phyloP scores from a whole-genome alignment of 345 rosid species.

The Eutrema yunnanense region DNA sequence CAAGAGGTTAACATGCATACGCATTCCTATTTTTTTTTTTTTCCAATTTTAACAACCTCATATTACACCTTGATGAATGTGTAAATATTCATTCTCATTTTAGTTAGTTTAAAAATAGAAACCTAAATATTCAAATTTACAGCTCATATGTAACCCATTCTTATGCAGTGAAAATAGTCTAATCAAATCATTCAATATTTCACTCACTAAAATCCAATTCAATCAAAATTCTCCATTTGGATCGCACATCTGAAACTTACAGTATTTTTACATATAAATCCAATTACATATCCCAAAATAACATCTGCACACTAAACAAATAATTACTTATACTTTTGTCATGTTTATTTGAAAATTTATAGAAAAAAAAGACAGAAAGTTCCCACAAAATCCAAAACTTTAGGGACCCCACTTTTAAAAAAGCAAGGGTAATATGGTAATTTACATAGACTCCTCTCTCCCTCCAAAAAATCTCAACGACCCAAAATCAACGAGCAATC shows the following conservation, averaged over 20 bases:
- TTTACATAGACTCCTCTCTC: background rate
- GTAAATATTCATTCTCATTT: background rate
- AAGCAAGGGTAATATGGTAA: conserved; percentile 3
- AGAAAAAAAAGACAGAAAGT: background rate
- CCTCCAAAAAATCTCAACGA: conserved; percentile 40
- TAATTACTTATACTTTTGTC: background rate
- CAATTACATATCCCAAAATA: background rate
- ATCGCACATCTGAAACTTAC: conserved; percentile 10
- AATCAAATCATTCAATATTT: background rate
- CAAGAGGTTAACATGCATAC: background rate
- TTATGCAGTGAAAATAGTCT: background rate
- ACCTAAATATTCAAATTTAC: background rate
- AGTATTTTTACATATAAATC: background rate
- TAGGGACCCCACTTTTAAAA: conserved; percentile 1
- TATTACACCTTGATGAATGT: background rate
- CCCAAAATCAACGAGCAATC: conserved; percentile 24
- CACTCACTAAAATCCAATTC: background rate
- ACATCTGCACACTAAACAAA: background rate
- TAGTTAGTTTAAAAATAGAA: background rate
- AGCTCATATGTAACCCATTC: background rate
- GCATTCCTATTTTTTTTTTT: background rate
- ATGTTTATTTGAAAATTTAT: background rate
- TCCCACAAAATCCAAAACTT: conserved; percentile 11
- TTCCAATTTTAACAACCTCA: background rate
- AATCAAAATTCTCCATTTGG: background rate